Percentiles rank a stretch among this genome's conserved stretches.
These are phyloP conservation scores for Clavispora vitiphila DNA, from an alignment of 805 yeast genomes.

Conservation along the genomic window DNA sequence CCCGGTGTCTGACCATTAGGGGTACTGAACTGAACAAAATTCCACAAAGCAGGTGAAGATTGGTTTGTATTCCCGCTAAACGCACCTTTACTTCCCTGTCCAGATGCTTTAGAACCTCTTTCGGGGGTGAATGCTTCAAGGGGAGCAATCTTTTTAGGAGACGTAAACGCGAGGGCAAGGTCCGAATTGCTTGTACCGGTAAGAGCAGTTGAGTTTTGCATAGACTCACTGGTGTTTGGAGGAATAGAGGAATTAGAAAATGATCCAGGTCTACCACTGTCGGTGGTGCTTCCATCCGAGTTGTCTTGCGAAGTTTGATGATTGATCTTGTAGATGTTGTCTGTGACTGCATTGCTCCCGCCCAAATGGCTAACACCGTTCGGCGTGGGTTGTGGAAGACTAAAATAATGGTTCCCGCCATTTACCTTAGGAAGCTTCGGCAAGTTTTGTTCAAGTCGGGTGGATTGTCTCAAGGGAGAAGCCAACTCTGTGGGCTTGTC, in stretches of 20 bases:
- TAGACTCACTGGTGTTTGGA: conserved; percentile 14
- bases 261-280: conserved; percentile 5
- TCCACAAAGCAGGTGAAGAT: conserved; percentile 92
- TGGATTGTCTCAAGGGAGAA: conserved; percentile 27
- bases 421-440: conserved; percentile 30
- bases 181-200: conserved; percentile 29
- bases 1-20: conserved; percentile 42
- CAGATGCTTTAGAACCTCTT: conserved; percentile 30
- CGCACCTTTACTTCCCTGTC: conserved; percentile 17
- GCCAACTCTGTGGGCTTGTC: conserved; percentile 26
- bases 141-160: conserved; percentile 39
- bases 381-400: conserved; percentile 28
- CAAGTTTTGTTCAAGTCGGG: conserved; percentile 19
- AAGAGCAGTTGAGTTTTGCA: conserved; percentile 17
- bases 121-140: conserved; percentile 43
- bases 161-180: conserved; percentile 33
- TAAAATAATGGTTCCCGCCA: conserved; percentile 21
- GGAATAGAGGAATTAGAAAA: conserved; percentile 10
- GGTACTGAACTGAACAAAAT: conserved; percentile 70
- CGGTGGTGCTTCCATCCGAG: conserved; percentile 21
- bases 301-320: conserved; percentile 13
- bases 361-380: not conserved
- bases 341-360: not conserved
- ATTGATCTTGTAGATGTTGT: not conserved
- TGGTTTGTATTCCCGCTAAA: conserved; percentile 35